Percentiles rank a stretch among this genome's conserved stretches.
Evolutionary conservation across 2,329 filamentous ascomycete species (phyloP).

Genomic region (Aspergillus proliferans): DNA sequence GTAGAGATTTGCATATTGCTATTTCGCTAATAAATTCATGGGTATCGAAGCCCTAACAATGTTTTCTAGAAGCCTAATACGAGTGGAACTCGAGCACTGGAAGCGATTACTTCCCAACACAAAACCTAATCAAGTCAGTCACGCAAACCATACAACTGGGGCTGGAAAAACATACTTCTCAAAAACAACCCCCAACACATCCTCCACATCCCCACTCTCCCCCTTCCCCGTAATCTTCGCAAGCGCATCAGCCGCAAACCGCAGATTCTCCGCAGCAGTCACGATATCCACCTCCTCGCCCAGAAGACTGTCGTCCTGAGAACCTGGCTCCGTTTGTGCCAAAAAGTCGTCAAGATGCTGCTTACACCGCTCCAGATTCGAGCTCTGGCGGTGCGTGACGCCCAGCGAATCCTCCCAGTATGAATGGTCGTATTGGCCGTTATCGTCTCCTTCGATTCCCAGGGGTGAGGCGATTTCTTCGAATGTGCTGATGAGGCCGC

Average conservation of each 20-base stretch:
- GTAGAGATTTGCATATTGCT: too few relatives aligned
- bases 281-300: conserved; percentile 64
- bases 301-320: background rate
- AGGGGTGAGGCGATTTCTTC: conserved; percentile 37
- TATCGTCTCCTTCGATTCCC: conserved; percentile 26
- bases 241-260: conserved; percentile 72
- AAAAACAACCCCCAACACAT: conserved; percentile 93
- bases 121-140: conserved; percentile 41
- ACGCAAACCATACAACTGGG: conserved; percentile 3
- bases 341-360: conserved; percentile 68
- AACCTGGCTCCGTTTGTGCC: conserved; percentile 42
- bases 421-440: conserved; percentile 49
- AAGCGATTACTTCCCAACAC: conserved; percentile 34
- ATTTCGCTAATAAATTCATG: too few relatives aligned
- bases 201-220: conserved; percentile 83
- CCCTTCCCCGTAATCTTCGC: conserved; percentile 82
- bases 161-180: conserved; percentile 64
- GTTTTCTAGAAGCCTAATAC: too few relatives aligned
- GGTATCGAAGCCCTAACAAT: too few relatives aligned
- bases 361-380: conserved; percentile 70
- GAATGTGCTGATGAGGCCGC: conserved; percentile 63
- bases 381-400: conserved; percentile 81
- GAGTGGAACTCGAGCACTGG: background rate
- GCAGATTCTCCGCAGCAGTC: conserved; percentile 80
- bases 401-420: conserved; percentile 79